Evolutionary conservation across 768 basidiomycete species (phyloP), one percentile per base, ranked within the genome.

Genomic region (Clathrus columnatus): DNA sequence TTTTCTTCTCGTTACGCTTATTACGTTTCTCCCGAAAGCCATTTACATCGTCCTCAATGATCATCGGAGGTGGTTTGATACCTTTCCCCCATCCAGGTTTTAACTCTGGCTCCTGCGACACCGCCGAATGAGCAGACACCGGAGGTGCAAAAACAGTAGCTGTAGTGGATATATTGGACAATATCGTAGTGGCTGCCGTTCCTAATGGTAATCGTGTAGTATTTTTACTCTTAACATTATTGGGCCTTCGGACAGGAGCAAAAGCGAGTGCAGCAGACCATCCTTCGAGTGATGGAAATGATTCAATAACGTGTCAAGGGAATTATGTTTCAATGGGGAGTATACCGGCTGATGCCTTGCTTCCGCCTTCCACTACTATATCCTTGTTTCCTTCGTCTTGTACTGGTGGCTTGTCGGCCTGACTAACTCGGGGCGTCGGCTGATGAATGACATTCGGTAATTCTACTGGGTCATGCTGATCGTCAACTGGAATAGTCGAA

Each of bases 231-330:
- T 91, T 59, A 5, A 36, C 36, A 14, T 36, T 72, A 72, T 23
- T 66, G 63, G 16, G 72, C 70, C 57, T 77, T 51, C 88, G 82
- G 51, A 89, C 75, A 45, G 91, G 91, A 7, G 90, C 91, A 63
- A 92, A 93, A 17, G 88, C 91, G 61, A 92, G 85, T 14, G 89
- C 80, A 59, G 90, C 85, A 62, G 90, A 92, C 89, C 91, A 92
- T 69, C 82, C 89, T 91, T 77, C 61, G 24, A 48, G 44, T 36
- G 51, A 52, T 51, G 60, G 50, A 55, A 54, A 60, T 57, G 71
- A 73, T 78, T 79, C 70, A 83, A 81, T 81, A 78, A 81, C 70
- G 71, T 67, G 69, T 59, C 58, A 56, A 48, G 49, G 44, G 21
- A 66, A 77, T 70, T 75, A 78, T 64, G 65, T 65, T 66, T 65